A percentile compares a stretch with the other conserved stretches of the same genome.
Evolutionary conservation across 106 monocot genomes (phyloP).

Genomic region (Agapanthus africanus): DNA sequence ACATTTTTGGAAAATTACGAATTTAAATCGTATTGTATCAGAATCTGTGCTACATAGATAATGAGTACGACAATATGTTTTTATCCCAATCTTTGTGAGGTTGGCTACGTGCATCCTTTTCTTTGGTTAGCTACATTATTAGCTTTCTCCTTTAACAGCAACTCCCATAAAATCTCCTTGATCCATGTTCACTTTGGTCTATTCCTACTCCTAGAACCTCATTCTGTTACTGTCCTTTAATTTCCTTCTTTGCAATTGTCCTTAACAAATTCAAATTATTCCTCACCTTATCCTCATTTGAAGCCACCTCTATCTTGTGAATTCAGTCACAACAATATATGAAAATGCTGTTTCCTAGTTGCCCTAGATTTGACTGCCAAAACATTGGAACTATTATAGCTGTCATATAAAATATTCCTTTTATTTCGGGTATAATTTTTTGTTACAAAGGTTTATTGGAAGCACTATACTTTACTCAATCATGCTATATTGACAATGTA

Average conservation of each 20-base stretch:
- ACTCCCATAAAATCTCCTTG: neutral
- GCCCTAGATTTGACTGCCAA: neutral
- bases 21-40: too few relatives aligned
- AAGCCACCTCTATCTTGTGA: too few relatives aligned
- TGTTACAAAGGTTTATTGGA: too few relatives aligned
- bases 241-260: neutral
- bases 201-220: neutral
- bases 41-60: too few relatives aligned
- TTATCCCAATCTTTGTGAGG: neutral
- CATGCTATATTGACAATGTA: too few relatives aligned
- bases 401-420: too few relatives aligned
- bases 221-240: neutral
- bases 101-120: neutral
- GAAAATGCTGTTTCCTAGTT: neutral
- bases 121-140: neutral
- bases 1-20: too few relatives aligned
- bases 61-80: too few relatives aligned
- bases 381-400: too few relatives aligned
- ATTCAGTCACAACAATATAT: too few relatives aligned
- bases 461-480: too few relatives aligned
- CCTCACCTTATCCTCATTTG: neutral
- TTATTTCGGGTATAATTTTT: too few relatives aligned
- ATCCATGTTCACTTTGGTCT: neutral
- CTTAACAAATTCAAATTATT: neutral
- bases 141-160: neutral